Percentiles rank a stretch among this genome's conserved stretches.
These are phyloP conservation scores for Volutella citrinella DNA, from an alignment of 2,329 filamentous ascomycete genomes.

Conservation along the genomic window DNA sequence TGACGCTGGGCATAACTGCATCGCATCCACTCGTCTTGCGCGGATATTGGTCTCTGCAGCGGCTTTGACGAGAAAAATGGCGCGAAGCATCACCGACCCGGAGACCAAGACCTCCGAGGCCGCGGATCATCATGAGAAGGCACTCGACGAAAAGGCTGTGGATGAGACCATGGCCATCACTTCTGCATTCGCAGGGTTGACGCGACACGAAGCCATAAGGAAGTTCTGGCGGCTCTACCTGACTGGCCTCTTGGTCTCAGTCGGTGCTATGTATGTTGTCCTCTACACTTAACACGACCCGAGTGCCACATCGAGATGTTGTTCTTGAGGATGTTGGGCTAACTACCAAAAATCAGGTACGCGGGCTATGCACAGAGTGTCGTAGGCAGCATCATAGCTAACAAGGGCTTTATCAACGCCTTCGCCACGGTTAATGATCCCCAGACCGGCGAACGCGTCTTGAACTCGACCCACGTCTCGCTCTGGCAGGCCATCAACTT, in stretches of 20 bases:
- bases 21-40: too few species aligned
- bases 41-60: too few species aligned
- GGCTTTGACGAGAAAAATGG: too few species aligned
- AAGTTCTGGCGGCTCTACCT: slow-evolving; percentile 4
- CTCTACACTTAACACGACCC: too few species aligned
- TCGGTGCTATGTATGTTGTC: slow-evolving; percentile 3
- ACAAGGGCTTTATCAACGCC: slow-evolving; percentile 2
- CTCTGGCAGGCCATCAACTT: slow-evolving; percentile 4
- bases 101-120: too few species aligned
- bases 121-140: too few species aligned
- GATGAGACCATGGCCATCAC: too few species aligned
- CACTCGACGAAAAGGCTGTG: too few species aligned
- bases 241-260: slow-evolving; percentile 1
- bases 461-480: slow-evolving; percentile 2
- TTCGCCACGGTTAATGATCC: slow-evolving; percentile 4
- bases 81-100: too few species aligned
- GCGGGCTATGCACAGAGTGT: background rate
- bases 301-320: too few species aligned
- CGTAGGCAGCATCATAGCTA: slow-evolving; percentile 4
- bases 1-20: too few species aligned
- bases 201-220: background rate
- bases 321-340: too few species aligned
- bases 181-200: slow-evolving; percentile 2
- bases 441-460: background rate
- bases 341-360: background rate